Percentiles rank a stretch among this genome's conserved stretches.
Conservation (phyloP, 164 flowering plant genomes). For the Kalanchoe fedtschenkoi region DNA sequence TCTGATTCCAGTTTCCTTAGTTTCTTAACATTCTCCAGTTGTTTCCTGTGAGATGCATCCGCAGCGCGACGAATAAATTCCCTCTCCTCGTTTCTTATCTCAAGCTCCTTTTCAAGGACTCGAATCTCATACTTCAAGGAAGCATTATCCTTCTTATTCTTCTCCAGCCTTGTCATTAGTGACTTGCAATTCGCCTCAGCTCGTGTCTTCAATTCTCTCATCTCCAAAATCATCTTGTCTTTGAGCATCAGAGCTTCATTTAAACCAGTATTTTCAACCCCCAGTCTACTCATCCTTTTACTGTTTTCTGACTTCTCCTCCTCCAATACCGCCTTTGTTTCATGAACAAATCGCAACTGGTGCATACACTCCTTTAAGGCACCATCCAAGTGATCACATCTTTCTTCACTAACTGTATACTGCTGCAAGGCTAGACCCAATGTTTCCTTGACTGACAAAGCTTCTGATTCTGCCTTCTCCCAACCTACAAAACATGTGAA, state of each 20-base stretch:
- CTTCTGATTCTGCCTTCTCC: slow-evolving; percentile 62
- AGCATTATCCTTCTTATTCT: slow-evolving; percentile 35
- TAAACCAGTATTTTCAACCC: slow-evolving; percentile 33
- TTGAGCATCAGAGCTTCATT: slow-evolving; percentile 28
- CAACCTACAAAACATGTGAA: slow-evolving; percentile 27
- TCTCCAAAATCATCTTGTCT: slow-evolving; percentile 35
- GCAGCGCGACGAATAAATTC: slow-evolving; percentile 43
- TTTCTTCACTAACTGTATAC: slow-evolving; percentile 31
- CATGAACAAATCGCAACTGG: slow-evolving; percentile 49
- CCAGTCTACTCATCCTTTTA: slow-evolving; percentile 24
- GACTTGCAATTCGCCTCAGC: slow-evolving; percentile 27
- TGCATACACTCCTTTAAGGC: slow-evolving; percentile 68
- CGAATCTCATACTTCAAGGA: slow-evolving; percentile 47
- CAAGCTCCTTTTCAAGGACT: slow-evolving; percentile 56
- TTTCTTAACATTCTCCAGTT: slow-evolving; percentile 40
- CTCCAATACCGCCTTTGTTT: slow-evolving; percentile 20
- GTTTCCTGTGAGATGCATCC: slow-evolving; percentile 39
- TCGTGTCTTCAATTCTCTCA: slow-evolving; percentile 19
- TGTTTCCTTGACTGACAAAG: slow-evolving; percentile 31
- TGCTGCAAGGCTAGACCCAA: slow-evolving; percentile 30
- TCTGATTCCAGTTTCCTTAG: slow-evolving; percentile 55
- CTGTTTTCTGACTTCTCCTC: slow-evolving; percentile 30
- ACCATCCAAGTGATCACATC: slow-evolving; percentile 38
- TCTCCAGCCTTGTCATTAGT: slow-evolving; percentile 27
- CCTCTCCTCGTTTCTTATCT: slow-evolving; percentile 57